Evolutionary conservation across 2,329 filamentous ascomycete species (phyloP), one percentile per base, ranked within the genome.

Genomic region (Coniella lustricola): DNA sequence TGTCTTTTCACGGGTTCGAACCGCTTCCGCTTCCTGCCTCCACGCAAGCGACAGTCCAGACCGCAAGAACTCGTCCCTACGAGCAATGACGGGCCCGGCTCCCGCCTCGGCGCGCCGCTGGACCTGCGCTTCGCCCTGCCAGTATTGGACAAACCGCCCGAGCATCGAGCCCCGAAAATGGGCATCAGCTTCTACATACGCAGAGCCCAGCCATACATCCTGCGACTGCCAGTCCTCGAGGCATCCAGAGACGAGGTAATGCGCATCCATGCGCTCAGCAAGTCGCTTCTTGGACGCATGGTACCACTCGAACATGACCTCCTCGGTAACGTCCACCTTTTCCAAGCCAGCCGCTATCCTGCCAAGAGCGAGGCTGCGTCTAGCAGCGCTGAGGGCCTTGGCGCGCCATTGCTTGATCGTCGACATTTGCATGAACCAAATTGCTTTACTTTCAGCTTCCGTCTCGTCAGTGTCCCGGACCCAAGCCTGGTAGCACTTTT

Each of bases 401-500:
- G 55, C 55, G 8, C 47, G 48, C 64, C 64, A 67, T 38, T 54
- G 56, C 39, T 56, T 53, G 3, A 65, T 54, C 5, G 55, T 53
- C n/a, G 61, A 49, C 35, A 52, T 48, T 12, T 62, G 51, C 20
- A 55, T 48, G 21, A 67, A 63, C 34, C 52, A 68, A 18, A 69
- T 66, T 13, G 72, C 72, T 55, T 76, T 77, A 35, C 68, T 57
- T 37, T 80, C 74, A 54, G 85, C 82, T 43, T 79, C 72, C 1
- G 72, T 47, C 37, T 50, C 50, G 14, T 53, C 50, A 29, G 31
- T 47, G 47, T 86, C 79, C 50, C 80, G 74, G 21, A 77, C 73
- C 85, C 85, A 89, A 7, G 79, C 79, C 50, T 77, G 78, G 63
- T 87, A 88, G 52, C 82, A 83, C 48, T 79, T 77, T 12, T 77